Evolutionary conservation across 441 rosid genomes (phyloP), one percentile per base, ranked within the genome.

Genomic region (Iberis amara): DNA sequence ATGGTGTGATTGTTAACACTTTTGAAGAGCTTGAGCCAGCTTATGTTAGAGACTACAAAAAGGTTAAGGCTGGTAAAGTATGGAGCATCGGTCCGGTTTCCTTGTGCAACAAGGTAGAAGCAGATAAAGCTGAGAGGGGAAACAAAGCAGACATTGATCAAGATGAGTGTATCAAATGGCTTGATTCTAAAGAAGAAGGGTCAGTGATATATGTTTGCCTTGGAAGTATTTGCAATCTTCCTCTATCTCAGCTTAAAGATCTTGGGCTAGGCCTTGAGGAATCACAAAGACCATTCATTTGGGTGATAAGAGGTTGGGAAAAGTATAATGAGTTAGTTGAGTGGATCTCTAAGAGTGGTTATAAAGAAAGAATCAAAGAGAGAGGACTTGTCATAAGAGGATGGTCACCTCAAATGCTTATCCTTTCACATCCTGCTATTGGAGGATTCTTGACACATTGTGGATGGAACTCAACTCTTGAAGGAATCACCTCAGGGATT

Each of bases 331-430:
- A 56, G 6, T 6, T 85, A 7, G 46, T 53, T 14, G 51, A 69
- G 3, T 80, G 89, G 85, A 45, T 82, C 18, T 12, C 9, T 10
- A 72, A 70, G 26, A 55, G 72, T 2, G 48, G 63, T 0, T 82
- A 59, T 13, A 72, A 74, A 47, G 70, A 67, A 8, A 76, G 85
- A 58, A 55, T 24, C 9, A 43, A 58, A 65, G 79, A 52, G 0
- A 68, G 70, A 55, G 85, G 89, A 0, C 57, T 82, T 21, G 3
- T 82, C 30, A 66, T 80, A 4, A 64, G 40, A 21, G 81, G 82
- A 0, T 82, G 87, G 94, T 54, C 85, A 2, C 87, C 89, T 1
- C 87, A 80, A 57, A 40, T 80, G 2, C 35, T 72, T 31, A 76
- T 80, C 2, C 54, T 80, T 10, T 75, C 83, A 2, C 85, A 80